Conservation (phyloP, 1,284 basidiomycete genomes). For the Agaricales sp. region DNA sequence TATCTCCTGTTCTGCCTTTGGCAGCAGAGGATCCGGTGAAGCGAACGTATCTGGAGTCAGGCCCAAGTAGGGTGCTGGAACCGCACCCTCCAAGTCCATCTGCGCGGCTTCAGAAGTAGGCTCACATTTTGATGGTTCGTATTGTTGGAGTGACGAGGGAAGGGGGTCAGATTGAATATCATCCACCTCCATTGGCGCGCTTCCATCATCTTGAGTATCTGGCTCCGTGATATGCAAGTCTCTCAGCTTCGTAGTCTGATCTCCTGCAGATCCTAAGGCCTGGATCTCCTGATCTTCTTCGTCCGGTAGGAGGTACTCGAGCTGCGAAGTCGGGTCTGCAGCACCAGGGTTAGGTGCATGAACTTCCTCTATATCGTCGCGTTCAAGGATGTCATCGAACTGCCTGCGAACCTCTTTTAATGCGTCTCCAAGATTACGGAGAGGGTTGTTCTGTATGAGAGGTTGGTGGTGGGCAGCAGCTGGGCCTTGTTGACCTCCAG, state of each 20-base stretch:
- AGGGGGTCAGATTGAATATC: conserved; percentile 16
- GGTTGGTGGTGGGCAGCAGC: conserved; percentile 28
- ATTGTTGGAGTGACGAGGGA: conserved; percentile 8
- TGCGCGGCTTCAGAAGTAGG: conserved; percentile 14
- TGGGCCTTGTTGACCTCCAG: conserved; percentile 35
- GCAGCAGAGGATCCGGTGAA: conserved; percentile 13
- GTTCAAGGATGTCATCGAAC: conserved; percentile 76
- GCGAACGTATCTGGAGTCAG: conserved; percentile 6
- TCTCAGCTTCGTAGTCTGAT: conserved; percentile 75
- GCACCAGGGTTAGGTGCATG: conserved; percentile 22
- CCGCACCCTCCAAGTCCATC: conserved; percentile 35
- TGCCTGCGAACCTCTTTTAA: conserved; percentile 78
- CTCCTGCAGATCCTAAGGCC: conserved; percentile 81
- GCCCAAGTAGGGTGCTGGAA: conserved; percentile 15
- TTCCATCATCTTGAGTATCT: conserved; percentile 34
- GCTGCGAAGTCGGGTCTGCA: conserved; percentile 37
- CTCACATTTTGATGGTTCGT: background rate
- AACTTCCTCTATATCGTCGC: conserved; percentile 23
- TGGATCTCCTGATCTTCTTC: conserved; percentile 75
- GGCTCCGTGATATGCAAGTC: conserved; percentile 73
- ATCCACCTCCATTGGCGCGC: conserved; percentile 19
- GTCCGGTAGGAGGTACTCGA: conserved; percentile 80
- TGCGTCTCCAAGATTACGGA: conserved; percentile 82
- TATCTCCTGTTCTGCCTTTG: conserved; percentile 27
- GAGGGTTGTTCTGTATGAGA: conserved; percentile 43